Percentiles rank a stretch among this genome's conserved stretches.
Evolutionary conservation across 164 flowering plant genomes (phyloP).

Genomic region (Berberis thunbergii): DNA sequence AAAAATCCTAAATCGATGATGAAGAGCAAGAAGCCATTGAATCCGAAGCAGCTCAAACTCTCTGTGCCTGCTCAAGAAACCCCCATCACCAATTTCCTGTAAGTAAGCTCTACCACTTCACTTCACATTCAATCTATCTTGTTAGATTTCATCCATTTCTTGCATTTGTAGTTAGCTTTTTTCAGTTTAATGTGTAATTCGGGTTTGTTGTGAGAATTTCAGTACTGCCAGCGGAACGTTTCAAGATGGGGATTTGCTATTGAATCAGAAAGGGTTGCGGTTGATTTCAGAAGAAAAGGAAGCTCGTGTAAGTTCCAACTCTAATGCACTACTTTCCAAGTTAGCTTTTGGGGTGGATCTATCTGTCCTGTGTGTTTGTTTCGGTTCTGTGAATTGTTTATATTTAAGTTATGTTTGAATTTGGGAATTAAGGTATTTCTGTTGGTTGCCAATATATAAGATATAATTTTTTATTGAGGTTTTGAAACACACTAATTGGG

Average conservation of each 20-base stretch:
- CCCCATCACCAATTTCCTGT: conserved; percentile 76
- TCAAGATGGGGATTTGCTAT: conserved; percentile 89
- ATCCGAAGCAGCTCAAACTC: conserved; percentile 87
- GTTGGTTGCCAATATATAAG: too few relatives aligned
- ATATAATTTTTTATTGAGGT: too few relatives aligned
- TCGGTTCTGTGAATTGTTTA: too few relatives aligned
- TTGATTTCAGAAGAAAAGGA: conserved; percentile 68
- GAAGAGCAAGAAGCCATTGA: conserved; percentile 74
- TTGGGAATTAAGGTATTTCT: not conserved
- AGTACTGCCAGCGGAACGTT: conserved; percentile 99
- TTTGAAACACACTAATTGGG: too few relatives aligned
- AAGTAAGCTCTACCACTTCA: conserved; percentile 7
- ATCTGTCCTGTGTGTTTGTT: too few relatives aligned
- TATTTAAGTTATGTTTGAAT: not conserved
- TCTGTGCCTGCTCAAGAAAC: conserved; percentile 86
- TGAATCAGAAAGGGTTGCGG: conserved; percentile 84
- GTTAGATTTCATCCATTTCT: not conserved
- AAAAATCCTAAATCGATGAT: conserved; percentile 14
- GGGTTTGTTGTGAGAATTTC: conserved; percentile 6
- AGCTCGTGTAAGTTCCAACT: conserved; percentile 33
- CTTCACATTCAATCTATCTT: not conserved
- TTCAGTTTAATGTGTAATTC: not conserved
- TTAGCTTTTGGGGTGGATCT: too few relatives aligned
- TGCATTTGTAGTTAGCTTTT: too few relatives aligned
- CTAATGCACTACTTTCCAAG: too few relatives aligned